Evolutionary conservation across 2,329 filamentous ascomycete species (phyloP).

Genomic region (Fusarium sp.): DNA sequence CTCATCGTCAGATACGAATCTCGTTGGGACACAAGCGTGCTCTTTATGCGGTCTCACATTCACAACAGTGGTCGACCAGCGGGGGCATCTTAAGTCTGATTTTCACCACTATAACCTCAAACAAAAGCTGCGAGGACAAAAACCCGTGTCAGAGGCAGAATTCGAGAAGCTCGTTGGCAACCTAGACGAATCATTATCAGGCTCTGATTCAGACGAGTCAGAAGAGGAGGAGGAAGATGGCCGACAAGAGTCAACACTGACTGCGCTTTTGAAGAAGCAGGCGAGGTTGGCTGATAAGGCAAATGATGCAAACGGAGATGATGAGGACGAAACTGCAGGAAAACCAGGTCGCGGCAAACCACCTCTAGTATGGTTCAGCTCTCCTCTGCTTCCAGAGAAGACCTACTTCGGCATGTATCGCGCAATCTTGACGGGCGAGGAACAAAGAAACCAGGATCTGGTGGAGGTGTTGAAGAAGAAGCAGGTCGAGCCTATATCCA

Average conservation of each 20-base stretch:
- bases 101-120: conserved; percentile 95
- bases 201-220: conserved; percentile 79
- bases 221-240: conserved; percentile 73
- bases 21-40: conserved; percentile 79
- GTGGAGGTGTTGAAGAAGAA: conserved; percentile 78
- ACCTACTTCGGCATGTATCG: conserved; percentile 88
- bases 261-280: conserved; percentile 83
- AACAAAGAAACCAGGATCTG: conserved; percentile 72
- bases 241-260: conserved; percentile 76
- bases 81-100: conserved; percentile 88
- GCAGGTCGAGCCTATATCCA: conserved; percentile 75
- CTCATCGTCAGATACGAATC: conserved; percentile 51
- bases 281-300: conserved; percentile 74
- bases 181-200: conserved; percentile 91
- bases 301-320: conserved; percentile 60
- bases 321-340: conserved; percentile 54
- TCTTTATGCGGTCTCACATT: conserved; percentile 82
- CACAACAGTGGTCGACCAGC: conserved; percentile 79
- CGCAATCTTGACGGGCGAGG: conserved; percentile 78
- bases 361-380: conserved; percentile 88
- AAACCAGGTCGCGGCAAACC: conserved; percentile 72
- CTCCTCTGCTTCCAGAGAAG: conserved; percentile 78
- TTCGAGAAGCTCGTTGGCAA: conserved; percentile 89
- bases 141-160: conserved; percentile 79
- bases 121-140: conserved; percentile 81